These are phyloP conservation scores for Sphaerostilbella broomeana DNA, from an alignment of 2,329 filamentous ascomycete species.

Conservation along the genomic window DNA sequence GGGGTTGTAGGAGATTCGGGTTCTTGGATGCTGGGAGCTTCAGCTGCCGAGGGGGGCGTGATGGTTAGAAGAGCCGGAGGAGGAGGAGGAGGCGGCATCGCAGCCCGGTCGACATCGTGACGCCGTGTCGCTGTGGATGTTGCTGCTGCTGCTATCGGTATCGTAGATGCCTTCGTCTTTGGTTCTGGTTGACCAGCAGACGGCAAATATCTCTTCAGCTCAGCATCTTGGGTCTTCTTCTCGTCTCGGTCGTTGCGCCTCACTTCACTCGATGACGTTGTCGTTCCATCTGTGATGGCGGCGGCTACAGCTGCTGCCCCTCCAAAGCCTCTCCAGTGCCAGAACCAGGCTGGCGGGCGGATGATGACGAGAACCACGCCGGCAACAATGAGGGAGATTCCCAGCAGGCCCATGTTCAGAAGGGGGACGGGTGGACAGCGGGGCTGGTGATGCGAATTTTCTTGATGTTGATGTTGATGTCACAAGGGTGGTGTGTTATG, in stretches of 20 bases:
- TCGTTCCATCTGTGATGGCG: constrained; percentile 7
- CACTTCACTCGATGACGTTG: too few relatives aligned
- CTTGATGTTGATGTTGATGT: not conserved
- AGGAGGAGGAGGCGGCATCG: constrained; percentile 35
- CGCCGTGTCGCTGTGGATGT: not conserved
- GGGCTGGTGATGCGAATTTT: too few relatives aligned
- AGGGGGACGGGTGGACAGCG: too few relatives aligned
- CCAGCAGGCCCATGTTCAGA: constrained; percentile 56
- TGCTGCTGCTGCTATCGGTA: too few relatives aligned
- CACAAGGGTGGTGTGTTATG: too few relatives aligned
- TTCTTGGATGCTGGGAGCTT: constrained; percentile 16
- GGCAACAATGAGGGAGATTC: constrained; percentile 55
- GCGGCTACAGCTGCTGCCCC: constrained; percentile 1
- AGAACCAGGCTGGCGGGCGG: constrained; percentile 44
- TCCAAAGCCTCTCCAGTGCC: constrained; percentile 17
- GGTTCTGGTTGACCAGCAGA: not conserved
- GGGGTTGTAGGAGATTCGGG: constrained; percentile 43
- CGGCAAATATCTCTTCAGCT: constrained; percentile 8
- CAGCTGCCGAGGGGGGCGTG: not conserved
- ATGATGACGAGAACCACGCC: constrained; percentile 53
- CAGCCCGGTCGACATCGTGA: constrained; percentile 5
- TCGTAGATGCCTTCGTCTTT: too few relatives aligned
- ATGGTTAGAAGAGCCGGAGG: constrained; percentile 21
- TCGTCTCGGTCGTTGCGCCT: too few relatives aligned
- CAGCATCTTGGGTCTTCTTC: not conserved